Conservation (phyloP, 2,329 filamentous ascomycete genomes). For the Fusarium denticulatum region DNA sequence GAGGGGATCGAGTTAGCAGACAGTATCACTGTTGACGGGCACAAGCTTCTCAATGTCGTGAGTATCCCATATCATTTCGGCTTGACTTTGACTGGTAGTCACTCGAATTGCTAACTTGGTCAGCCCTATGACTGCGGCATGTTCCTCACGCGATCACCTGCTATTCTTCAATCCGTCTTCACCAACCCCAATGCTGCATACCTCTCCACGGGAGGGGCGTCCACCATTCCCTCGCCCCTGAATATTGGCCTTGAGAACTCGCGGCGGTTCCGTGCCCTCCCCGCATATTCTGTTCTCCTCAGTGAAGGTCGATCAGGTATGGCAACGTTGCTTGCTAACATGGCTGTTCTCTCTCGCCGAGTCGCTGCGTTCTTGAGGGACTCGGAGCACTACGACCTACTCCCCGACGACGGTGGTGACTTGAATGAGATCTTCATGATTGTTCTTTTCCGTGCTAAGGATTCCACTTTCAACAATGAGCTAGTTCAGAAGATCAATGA, state of each 20-base stretch:
- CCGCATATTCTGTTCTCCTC: constrained; percentile 82
- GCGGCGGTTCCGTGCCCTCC: constrained; percentile 88
- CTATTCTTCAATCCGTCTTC: constrained; percentile 71
- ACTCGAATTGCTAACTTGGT: constrained; percentile 8
- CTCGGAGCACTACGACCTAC: constrained; percentile 71
- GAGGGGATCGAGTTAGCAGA: constrained; percentile 83
- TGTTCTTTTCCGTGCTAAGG: constrained; percentile 80
- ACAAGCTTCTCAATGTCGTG: constrained; percentile 92
- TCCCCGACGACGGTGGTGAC: constrained; percentile 62
- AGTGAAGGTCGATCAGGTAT: constrained; percentile 79
- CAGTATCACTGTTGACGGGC: constrained; percentile 85
- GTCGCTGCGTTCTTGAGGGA: constrained; percentile 72
- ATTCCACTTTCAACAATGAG: constrained; percentile 68
- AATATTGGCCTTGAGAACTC: constrained; percentile 94
- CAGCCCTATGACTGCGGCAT: constrained; percentile 91
- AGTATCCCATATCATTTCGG: constrained; percentile 44
- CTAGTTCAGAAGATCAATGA: constrained; percentile 80
- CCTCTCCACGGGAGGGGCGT: constrained; percentile 59
- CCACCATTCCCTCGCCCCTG: constrained; percentile 77
- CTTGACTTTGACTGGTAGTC: background rate
- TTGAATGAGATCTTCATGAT: constrained; percentile 68
- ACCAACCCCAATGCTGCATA: constrained; percentile 89
- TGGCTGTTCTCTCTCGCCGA: constrained; percentile 75
- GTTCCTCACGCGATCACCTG: constrained; percentile 77
- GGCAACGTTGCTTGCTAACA: constrained; percentile 73